Conservation (phyloP, 306 rosid species). For the Alnus rubra region DNA sequence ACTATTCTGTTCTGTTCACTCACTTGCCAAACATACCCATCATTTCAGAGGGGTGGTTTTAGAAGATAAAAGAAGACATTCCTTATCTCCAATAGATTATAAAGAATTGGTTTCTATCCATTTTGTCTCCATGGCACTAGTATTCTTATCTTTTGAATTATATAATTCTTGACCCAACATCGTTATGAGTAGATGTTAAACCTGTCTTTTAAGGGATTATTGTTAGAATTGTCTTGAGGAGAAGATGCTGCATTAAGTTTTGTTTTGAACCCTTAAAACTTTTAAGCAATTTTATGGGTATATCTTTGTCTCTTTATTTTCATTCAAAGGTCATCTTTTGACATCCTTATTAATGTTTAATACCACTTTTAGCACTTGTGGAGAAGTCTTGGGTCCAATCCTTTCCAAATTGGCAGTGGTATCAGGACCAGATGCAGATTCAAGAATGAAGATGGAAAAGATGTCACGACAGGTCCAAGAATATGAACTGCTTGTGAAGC, state of each 20-base stretch:
- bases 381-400: conserved; percentile 51
- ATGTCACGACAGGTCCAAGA: conserved; percentile 53
- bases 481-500: conserved; percentile 68
- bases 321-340: conserved; percentile 25
- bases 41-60: background rate
- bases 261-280: background rate
- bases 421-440: conserved; percentile 40
- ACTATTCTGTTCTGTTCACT: too few species aligned
- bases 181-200: background rate
- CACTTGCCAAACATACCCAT: too few species aligned
- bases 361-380: conserved; percentile 46
- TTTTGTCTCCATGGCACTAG: background rate
- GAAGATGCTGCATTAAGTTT: background rate
- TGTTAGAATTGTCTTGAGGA: background rate
- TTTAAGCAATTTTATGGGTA: background rate
- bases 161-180: background rate
- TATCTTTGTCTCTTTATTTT: conserved; percentile 2
- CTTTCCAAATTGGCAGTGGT: conserved; percentile 45
- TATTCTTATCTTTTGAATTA: background rate
- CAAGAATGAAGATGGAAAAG: conserved; percentile 41
- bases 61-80: background rate
- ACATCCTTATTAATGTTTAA: conserved; percentile 6
- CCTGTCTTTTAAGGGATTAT: background rate
- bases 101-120: background rate
- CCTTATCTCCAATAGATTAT: background rate